phyloP scores from a whole-genome alignment of 371 early-diverging fungal genomes.

The Mucor irregularis region DNA sequence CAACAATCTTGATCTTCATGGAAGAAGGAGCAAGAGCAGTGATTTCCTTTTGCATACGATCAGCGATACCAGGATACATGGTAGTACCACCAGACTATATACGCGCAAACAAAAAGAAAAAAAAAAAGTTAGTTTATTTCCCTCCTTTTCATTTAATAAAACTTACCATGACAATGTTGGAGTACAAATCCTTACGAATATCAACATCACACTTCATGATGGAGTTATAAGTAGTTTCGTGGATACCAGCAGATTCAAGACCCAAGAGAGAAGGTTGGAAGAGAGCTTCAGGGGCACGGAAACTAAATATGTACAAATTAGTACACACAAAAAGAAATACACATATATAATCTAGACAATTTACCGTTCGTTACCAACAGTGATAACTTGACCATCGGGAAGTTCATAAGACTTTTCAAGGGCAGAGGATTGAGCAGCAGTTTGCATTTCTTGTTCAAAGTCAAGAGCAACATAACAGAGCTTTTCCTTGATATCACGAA shows the following conservation, averaged over 20 bases:
- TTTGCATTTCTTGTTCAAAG: constrained; percentile 98
- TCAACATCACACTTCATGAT: constrained; percentile 99
- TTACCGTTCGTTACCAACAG: constrained; percentile 95
- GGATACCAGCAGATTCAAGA: constrained; percentile 91
- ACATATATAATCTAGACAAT: neutral
- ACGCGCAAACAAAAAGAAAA: neutral
- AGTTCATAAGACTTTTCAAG: constrained; percentile 98
- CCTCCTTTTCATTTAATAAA: constrained; percentile 8
- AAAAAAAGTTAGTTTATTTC: neutral
- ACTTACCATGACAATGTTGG: constrained; percentile 88
- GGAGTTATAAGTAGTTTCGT: constrained; percentile 94
- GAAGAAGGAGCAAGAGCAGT: constrained; percentile 95
- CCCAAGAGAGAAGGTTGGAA: constrained; percentile 98
- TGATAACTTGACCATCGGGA: constrained; percentile 99
- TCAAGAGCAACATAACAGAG: constrained; percentile 99
- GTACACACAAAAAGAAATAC: neutral
- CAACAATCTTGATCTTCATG: constrained; percentile 99
- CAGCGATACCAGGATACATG: constrained; percentile 96
- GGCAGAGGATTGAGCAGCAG: constrained; percentile 90
- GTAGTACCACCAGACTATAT: constrained; percentile 75
- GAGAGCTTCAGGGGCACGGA: constrained; percentile 98
- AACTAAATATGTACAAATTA: constrained; percentile 47
- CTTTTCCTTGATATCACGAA: constrained; percentile 99
- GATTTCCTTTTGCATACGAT: constrained; percentile 98
- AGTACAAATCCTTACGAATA: constrained; percentile 96